Evolutionary conservation across 768 basidiomycete species (phyloP).

Genomic region (Agrocybe chaxingu): DNA sequence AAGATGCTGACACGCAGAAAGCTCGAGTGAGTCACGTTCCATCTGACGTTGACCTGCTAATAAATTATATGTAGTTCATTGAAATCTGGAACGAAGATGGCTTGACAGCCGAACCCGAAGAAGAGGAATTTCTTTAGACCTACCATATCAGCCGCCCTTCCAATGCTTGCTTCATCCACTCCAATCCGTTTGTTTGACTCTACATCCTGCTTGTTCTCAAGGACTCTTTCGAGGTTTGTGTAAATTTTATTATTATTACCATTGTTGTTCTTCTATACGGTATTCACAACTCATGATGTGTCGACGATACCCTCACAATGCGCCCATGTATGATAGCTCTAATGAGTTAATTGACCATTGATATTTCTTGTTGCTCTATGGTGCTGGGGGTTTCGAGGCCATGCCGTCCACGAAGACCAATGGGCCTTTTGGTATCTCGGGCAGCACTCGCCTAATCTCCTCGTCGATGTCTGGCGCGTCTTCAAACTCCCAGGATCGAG

Average conservation of each 20-base stretch:
- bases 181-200: neutral
- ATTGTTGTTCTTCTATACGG: neutral
- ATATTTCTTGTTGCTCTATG: neutral
- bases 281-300: neutral
- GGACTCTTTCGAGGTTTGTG: conserved; percentile 1
- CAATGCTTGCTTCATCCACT: neutral
- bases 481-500: conserved; percentile 66
- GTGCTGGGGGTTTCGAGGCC: conserved; percentile 21
- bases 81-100: conserved; percentile 84
- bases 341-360: neutral
- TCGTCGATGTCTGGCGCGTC: conserved; percentile 66
- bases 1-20: conserved; percentile 63
- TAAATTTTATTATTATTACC: conserved; percentile 5
- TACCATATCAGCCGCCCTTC: neutral
- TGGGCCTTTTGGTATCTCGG: conserved; percentile 47
- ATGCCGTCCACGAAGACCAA: conserved; percentile 45
- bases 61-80: conserved; percentile 48
- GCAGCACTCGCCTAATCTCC: conserved; percentile 41
- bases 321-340: conserved; percentile 3
- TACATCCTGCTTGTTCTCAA: neutral
- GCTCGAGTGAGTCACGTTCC: conserved; percentile 45
- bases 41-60: conserved; percentile 2
- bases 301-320: conserved; percentile 4
- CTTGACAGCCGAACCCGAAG: conserved; percentile 61
- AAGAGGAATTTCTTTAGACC: conserved; percentile 32